Evolutionary conservation across 148 eudicot species (phyloP).

Genomic region (Fagopyrum homotropicum): DNA sequence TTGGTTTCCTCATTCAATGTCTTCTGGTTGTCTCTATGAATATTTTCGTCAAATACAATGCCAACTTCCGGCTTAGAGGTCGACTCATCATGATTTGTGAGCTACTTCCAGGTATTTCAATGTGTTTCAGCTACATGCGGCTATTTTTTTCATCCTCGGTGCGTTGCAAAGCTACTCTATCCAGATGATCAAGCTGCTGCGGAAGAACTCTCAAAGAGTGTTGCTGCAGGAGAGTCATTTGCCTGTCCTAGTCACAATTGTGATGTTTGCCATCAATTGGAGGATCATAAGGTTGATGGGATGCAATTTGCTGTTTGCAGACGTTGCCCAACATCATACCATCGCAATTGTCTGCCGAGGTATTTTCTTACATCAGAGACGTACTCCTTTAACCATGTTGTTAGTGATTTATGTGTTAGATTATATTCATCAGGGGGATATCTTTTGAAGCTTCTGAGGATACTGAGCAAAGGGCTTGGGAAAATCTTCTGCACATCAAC

Average conservation of each 20-base stretch:
- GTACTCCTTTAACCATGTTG: neutral
- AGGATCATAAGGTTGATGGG: conserved; percentile 34
- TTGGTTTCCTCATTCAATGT: neutral
- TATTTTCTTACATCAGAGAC: conserved; percentile 15
- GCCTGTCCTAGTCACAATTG: conserved; percentile 81
- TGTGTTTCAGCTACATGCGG: conserved; percentile 92
- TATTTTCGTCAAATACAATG: neutral
- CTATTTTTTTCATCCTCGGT: conserved; percentile 74
- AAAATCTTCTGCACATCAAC: conserved; percentile 45
- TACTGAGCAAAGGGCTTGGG: conserved; percentile 77
- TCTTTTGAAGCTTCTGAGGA: conserved; percentile 48
- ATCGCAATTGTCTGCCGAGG: conserved; percentile 89
- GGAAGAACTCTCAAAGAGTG: conserved; percentile 38
- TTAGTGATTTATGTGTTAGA: conserved; percentile 8
- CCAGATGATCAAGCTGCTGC: conserved; percentile 36
- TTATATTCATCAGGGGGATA: conserved; percentile 47
- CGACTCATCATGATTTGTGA: neutral
- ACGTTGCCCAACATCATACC: conserved; percentile 92
- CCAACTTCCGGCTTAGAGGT: neutral
- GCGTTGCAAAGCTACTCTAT: conserved; percentile 72
- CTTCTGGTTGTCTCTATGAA: neutral
- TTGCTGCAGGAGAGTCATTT: conserved; percentile 67
- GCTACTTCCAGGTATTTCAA: conserved; percentile 61
- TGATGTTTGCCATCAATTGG: conserved; percentile 52
- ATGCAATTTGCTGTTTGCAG: conserved; percentile 87